Percentiles rank a stretch among this genome's conserved stretches.
phyloP scores from a whole-genome alignment of 768 basidiomycete genomes.

The Lyophyllum decastes region DNA sequence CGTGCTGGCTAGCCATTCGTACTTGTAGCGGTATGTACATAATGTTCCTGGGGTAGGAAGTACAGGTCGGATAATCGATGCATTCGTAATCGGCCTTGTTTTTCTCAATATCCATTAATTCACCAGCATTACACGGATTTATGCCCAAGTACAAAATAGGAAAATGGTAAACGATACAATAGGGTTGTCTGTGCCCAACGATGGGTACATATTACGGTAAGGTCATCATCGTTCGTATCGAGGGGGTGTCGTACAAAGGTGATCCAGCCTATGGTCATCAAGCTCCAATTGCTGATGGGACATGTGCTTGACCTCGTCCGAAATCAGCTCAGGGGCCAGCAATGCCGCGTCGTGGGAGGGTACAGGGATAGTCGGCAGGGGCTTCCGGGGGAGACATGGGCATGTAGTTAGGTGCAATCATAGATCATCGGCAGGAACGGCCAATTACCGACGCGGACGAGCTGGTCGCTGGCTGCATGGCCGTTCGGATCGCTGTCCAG shows the following conservation, averaged over 20 bases:
- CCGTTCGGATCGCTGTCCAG: not conserved
- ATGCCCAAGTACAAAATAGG: not conserved
- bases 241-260: conserved; percentile 10
- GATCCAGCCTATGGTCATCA: not conserved
- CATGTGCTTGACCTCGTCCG: conserved; percentile 8
- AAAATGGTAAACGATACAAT: not conserved
- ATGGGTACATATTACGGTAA: not conserved
- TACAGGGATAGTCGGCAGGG: conserved; percentile 17
- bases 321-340: conserved; percentile 4
- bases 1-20: not conserved
- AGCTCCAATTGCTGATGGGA: not conserved
- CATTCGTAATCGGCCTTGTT: not conserved
- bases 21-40: not conserved
- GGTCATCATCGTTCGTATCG: conserved; percentile 17
- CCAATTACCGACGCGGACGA: not conserved
- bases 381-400: conserved; percentile 15
- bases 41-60: not conserved
- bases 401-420: not conserved
- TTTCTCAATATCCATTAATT: not conserved
- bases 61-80: not conserved
- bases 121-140: not conserved
- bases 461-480: not conserved
- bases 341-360: conserved; percentile 17
- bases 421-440: not conserved
- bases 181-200: not conserved